A percentile compares a stretch with the other conserved stretches of the same genome.
These are phyloP conservation scores for Coniochaeta prunicola DNA, from an alignment of 2,329 filamentous ascomycete species.

Conservation along the genomic window DNA sequence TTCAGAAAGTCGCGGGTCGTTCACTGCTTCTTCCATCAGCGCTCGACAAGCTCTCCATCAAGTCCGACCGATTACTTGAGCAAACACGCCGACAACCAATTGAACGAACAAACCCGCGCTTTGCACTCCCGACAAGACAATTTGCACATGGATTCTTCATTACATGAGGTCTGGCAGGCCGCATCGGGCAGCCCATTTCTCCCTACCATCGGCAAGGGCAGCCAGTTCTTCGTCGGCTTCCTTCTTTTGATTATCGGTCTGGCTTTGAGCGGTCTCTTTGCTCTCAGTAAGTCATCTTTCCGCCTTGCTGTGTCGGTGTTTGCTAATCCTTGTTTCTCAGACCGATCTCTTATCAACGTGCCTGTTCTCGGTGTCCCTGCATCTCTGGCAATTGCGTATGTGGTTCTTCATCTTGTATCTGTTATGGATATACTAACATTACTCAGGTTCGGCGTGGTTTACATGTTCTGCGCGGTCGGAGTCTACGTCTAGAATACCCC, in stretches of 20 bases:
- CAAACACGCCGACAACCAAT: background rate
- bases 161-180: conserved; percentile 90
- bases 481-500: conserved; percentile 80
- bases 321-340: conserved; percentile 37
- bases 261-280: conserved; percentile 69
- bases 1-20: background rate
- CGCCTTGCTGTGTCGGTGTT: background rate
- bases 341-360: conserved; percentile 73
- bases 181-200: conserved; percentile 80
- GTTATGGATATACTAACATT: conserved; percentile 5
- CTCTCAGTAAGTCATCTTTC: conserved; percentile 60
- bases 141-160: conserved; percentile 66
- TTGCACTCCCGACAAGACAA: background rate
- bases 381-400: conserved; percentile 84
- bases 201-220: conserved; percentile 71
- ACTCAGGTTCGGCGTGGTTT: conserved; percentile 80
- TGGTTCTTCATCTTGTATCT: conserved; percentile 12
- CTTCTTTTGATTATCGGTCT: conserved; percentile 65
- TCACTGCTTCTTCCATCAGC: background rate
- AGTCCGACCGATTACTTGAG: background rate
- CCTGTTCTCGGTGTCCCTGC: conserved; percentile 76
- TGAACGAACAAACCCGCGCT: background rate
- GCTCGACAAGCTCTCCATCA: conserved; percentile 1
- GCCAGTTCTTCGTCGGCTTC: conserved; percentile 78
- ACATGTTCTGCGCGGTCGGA: conserved; percentile 98